These are phyloP conservation scores for Xylaria sp. DNA, from an alignment of 2,329 filamentous ascomycete species.

Conservation along the genomic window DNA sequence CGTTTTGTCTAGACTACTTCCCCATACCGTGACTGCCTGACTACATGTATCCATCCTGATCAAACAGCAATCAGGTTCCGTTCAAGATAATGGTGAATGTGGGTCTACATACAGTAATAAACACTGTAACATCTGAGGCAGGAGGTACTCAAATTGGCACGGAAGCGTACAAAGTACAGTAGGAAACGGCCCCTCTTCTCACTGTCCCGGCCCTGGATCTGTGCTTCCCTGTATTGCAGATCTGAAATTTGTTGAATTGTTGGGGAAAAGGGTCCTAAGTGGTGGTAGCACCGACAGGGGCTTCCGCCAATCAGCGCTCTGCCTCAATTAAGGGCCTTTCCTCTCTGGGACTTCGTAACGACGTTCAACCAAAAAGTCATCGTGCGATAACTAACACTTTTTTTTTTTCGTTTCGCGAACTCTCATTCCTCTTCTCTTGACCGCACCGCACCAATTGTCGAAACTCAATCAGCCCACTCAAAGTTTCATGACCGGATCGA, in stretches of 20 bases:
- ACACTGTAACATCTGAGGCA: background rate
- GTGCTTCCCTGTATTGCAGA: conserved; percentile 37
- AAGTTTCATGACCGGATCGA: conserved; percentile 2
- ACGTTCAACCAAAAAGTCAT: conserved; percentile 19
- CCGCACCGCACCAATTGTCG: background rate
- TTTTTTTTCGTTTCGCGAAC: background rate
- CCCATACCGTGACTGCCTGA: no score
- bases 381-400: conserved; percentile 9
- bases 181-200: background rate
- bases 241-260: conserved; percentile 52
- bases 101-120: background rate
- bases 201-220: conserved; percentile 12
- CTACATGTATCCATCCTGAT: background rate
- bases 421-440: background rate
- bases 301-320: conserved; percentile 40
- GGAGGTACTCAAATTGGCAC: background rate
- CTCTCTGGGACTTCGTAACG: conserved; percentile 34
- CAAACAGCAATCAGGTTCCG: background rate
- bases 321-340: conserved; percentile 40
- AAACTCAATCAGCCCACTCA: conserved; percentile 16
- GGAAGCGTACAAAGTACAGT: background rate
- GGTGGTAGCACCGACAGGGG: conserved; percentile 41
- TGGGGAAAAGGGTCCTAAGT: conserved; percentile 46
- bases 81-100: conserved; percentile 20
- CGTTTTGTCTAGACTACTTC: background rate